A percentile compares a stretch with the other conserved stretches of the same genome.
Conservation (phyloP, 257 asterid genomes). For the Solanum sejunctum region DNA sequence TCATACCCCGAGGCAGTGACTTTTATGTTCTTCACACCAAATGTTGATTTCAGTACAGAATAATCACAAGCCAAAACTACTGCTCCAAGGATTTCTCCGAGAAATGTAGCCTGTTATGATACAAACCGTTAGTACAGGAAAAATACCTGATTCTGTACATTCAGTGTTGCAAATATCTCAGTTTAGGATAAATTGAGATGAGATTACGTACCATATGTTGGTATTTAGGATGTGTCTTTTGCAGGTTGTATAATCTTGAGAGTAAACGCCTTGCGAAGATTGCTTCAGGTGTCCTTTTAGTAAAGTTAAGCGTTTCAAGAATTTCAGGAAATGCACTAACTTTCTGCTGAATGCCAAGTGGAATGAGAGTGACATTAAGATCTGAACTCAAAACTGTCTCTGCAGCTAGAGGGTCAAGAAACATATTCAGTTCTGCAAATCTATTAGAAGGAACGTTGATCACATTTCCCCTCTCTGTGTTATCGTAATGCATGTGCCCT, state of each 20-base stretch:
- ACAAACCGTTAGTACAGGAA: not conserved
- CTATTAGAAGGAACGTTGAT: constrained; percentile 43
- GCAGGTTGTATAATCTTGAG: constrained; percentile 37
- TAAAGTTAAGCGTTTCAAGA: constrained; percentile 11
- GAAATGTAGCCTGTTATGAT: constrained; percentile 41
- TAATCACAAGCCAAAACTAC: constrained; percentile 41
- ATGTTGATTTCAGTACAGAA: constrained; percentile 24
- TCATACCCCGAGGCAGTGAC: constrained; percentile 40
- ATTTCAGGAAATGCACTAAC: constrained; percentile 22
- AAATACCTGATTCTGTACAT: not conserved
- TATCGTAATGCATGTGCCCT: constrained; percentile 33
- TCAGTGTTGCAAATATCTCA: not conserved
- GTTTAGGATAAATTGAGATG: not conserved
- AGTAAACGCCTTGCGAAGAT: constrained; percentile 32
- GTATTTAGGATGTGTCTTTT: constrained; percentile 33
- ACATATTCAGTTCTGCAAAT: constrained; percentile 67
- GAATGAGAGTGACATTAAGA: constrained; percentile 55
- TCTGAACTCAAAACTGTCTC: constrained; percentile 36
- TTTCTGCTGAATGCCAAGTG: constrained; percentile 44
- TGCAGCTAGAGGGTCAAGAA: constrained; percentile 81
- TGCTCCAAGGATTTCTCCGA: constrained; percentile 81
- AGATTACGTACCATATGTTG: constrained; percentile 44
- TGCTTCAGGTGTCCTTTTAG: constrained; percentile 55
- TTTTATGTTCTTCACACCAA: constrained; percentile 16
- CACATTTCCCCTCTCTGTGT: constrained; percentile 47